phyloP scores from a whole-genome alignment of 495 filamentous ascomycete genomes.

The Aspergillus egyptiacus region DNA sequence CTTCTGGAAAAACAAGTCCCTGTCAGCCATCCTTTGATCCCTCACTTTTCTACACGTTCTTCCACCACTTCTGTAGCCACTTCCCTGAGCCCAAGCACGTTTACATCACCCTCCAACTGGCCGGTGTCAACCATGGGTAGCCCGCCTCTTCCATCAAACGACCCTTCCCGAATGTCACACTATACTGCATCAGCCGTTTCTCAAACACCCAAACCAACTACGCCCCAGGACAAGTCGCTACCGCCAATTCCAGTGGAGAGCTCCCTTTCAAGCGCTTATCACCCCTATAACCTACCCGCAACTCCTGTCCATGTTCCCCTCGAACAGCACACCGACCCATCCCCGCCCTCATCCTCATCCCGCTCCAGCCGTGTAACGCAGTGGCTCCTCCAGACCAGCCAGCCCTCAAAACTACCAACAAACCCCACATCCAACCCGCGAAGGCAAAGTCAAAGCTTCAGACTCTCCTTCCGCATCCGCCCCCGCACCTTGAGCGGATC shows the following conservation, averaged over 20 bases:
- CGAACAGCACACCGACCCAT: slow-evolving; percentile 13
- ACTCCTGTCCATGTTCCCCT: slow-evolving; percentile 18
- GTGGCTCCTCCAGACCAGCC: slow-evolving; percentile 29
- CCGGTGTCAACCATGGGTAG: slow-evolving; percentile 12
- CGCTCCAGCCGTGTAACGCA: slow-evolving; percentile 29
- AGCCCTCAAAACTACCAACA: slow-evolving; percentile 3
- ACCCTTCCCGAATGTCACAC: neutral
- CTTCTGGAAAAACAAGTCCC: slow-evolving; percentile 22
- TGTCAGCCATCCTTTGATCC: slow-evolving; percentile 28
- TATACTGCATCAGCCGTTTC: slow-evolving; percentile 2
- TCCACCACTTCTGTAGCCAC: slow-evolving; percentile 18
- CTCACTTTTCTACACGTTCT: slow-evolving; percentile 34
- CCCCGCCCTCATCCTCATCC: slow-evolving; percentile 8
- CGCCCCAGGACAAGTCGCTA: slow-evolving; percentile 21
- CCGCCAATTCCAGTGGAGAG: slow-evolving; percentile 7
- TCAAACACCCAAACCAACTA: slow-evolving; percentile 11
- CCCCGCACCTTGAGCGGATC: slow-evolving; percentile 39
- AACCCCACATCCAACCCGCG: slow-evolving; percentile 2
- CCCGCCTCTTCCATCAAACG: slow-evolving; percentile 1
- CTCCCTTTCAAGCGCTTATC: neutral
- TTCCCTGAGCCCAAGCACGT: slow-evolving; percentile 8
- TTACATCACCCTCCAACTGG: slow-evolving; percentile 12
- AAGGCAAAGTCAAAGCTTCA: slow-evolving; percentile 18
- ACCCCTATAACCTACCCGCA: slow-evolving; percentile 10
- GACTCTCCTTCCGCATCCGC: slow-evolving; percentile 29